Percentiles rank a stretch among this genome's conserved stretches.
Conservation (phyloP, 2,329 filamentous ascomycete genomes). For the Chalaropsis ovoidea region DNA sequence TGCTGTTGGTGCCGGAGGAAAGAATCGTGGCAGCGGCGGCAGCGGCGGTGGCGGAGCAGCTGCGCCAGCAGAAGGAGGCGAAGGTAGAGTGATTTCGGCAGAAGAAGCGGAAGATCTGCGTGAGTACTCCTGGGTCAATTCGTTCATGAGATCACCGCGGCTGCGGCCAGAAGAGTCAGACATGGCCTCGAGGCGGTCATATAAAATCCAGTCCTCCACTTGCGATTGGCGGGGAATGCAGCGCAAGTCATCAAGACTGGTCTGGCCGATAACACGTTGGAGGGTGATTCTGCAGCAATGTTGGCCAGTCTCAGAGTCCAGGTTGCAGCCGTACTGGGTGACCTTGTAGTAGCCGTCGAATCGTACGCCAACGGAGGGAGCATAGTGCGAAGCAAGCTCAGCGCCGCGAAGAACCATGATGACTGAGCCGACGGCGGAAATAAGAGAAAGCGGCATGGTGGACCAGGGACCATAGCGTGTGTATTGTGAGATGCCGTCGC, state of each 20-base stretch:
- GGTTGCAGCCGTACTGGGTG: constrained; percentile 39
- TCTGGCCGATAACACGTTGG: constrained; percentile 38
- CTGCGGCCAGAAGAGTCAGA: constrained; percentile 23
- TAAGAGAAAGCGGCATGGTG: constrained; percentile 42
- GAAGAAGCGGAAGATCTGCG: constrained; percentile 21
- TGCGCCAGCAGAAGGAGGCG: constrained; percentile 10
- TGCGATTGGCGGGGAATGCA: constrained; percentile 45
- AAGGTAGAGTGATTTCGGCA: not conserved
- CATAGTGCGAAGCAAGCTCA: constrained; percentile 41
- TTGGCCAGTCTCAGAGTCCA: constrained; percentile 34
- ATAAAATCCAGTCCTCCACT: constrained; percentile 47
- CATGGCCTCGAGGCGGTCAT: constrained; percentile 38
- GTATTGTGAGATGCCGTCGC: constrained; percentile 35
- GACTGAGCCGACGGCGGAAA: constrained; percentile 41
- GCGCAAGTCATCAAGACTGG: constrained; percentile 36
- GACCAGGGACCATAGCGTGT: constrained; percentile 36
- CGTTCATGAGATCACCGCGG: constrained; percentile 23
- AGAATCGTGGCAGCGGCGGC: not conserved
- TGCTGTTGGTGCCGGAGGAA: not conserved
- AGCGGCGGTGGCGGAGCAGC: not conserved
- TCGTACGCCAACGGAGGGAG: constrained; percentile 44
- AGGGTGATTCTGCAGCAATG: constrained; percentile 40
- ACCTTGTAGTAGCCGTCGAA: constrained; percentile 51
- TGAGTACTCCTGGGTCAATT: constrained; percentile 21
- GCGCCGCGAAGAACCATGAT: constrained; percentile 46